Base-by-base conservation (phyloP, 164 flowering plant genomes). In the Malania oleifera region DNA sequence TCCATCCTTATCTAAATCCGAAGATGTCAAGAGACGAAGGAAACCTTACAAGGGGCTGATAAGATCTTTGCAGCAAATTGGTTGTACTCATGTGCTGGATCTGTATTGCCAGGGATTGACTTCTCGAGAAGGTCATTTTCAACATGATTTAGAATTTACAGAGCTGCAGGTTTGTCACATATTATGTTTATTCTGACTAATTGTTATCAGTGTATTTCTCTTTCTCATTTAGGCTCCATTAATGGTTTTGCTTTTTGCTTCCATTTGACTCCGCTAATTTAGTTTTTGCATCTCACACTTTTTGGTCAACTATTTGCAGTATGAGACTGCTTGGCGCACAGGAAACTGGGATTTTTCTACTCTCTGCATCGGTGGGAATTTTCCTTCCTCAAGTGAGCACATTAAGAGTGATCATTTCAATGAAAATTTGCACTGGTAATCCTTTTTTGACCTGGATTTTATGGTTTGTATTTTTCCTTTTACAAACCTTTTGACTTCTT, bases 291-390 rank as follows among this genome's bases (percentile, higher is more conserved):
- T 0, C 11, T 35, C 15, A 5, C 9, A 22, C 10, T 23, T 51
- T 15, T 19, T 48, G 22, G 40, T 38, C 15, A 40, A 17, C 26
- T 22, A 54, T 53, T 50, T 77, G 73, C 69, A 90, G 97, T 93
- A 90, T 74, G 99, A 93, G 74, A 92, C 97, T 75, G 97, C 99
- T 54, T 90, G 99, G 97, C 90, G 96, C 54, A 76, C 88, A 26
- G 97, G 97, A 63, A 86, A 88, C 73, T 93, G 99, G 99, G 97
- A 93, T 65, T 88, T 88, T 62, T 84, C 95, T 59, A 63, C 77
- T 54, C 82, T 81, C 56, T 59, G 61, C 44, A 27, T 63, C 35
- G 79, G 73, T 66, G 66, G 67, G 63, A 63, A 61, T 64, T 64
- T 67, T 65, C 41, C 61, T 14, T 47, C 58, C 55, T 65, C 74